These are phyloP conservation scores for Geranium rotundifolium DNA, from an alignment of 345 rosid genomes.

Conservation along the genomic window DNA sequence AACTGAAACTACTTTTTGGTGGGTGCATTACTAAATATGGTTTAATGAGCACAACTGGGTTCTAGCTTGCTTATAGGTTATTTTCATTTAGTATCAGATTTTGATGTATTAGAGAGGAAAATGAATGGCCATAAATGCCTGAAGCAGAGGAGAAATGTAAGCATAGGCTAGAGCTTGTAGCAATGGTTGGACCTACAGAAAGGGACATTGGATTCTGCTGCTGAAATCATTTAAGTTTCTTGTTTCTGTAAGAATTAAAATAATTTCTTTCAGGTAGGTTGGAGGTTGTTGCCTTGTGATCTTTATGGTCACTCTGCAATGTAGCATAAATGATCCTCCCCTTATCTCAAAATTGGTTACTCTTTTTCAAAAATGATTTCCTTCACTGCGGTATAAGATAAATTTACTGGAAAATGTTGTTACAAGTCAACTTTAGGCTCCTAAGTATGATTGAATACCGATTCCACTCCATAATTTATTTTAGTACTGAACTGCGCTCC, in stretches of 20 bases:
- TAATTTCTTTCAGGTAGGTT: neutral
- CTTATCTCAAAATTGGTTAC: no score
- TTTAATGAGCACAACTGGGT: no score
- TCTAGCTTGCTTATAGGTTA: neutral
- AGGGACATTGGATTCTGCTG: neutral
- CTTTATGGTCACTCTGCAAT: no score
- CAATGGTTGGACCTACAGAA: neutral
- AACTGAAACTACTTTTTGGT: neutral
- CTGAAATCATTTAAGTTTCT: neutral
- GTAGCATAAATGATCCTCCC: no score
- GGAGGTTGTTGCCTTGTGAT: neutral
- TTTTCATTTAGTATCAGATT: neutral
- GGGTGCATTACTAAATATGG: neutral
- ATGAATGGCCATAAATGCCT: neutral
- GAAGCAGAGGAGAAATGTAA: no score
- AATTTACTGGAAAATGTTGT: neutral
- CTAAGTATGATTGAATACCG: neutral
- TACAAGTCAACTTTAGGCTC: neutral
- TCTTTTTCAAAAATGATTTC: neutral
- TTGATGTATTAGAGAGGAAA: neutral
- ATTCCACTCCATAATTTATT: neutral
- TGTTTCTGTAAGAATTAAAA: neutral
- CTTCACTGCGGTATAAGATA: no score
- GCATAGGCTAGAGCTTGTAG: neutral
- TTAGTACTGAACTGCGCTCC: neutral